These are phyloP conservation scores for Colletotrichum sp. DNA, from an alignment of 2,329 filamentous ascomycete genomes.

Conservation along the genomic window DNA sequence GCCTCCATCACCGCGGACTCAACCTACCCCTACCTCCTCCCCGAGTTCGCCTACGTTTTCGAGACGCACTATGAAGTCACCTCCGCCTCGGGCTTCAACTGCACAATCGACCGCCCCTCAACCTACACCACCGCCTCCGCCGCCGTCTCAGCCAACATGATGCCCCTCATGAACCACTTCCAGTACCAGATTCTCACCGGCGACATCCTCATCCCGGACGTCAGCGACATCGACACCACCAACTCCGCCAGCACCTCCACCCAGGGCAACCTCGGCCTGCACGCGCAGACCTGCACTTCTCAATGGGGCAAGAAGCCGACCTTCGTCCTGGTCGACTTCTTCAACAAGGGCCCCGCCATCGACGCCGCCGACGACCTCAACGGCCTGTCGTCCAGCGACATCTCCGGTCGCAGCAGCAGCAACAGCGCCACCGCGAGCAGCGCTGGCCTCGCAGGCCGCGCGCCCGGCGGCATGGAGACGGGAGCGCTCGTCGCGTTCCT, in stretches of 20 bases:
- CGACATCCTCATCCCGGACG: slow-evolving; percentile 65
- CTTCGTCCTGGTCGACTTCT: slow-evolving; percentile 83
- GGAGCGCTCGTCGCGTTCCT: slow-evolving; percentile 50
- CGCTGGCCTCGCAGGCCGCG: slow-evolving; percentile 13
- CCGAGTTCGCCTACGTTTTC: slow-evolving; percentile 72
- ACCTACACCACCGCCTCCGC: slow-evolving; percentile 49
- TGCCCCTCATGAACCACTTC: slow-evolving; percentile 85
- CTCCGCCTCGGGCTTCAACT: slow-evolving; percentile 70
- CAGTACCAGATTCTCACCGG: slow-evolving; percentile 62
- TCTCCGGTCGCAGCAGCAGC: slow-evolving; percentile 37
- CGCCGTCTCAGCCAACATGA: slow-evolving; percentile 62
- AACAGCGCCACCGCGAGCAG: slow-evolving; percentile 22
- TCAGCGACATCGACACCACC: slow-evolving; percentile 64
- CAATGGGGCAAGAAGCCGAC: slow-evolving; percentile 70
- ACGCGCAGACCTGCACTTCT: slow-evolving; percentile 57
- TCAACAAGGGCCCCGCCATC: slow-evolving; percentile 73
- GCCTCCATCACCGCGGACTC: slow-evolving; percentile 53
- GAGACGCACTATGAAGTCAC: slow-evolving; percentile 75
- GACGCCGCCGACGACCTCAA: slow-evolving; percentile 74
- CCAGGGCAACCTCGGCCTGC: slow-evolving; percentile 58
- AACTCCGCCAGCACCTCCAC: slow-evolving; percentile 64
- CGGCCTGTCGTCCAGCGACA: slow-evolving; percentile 40
- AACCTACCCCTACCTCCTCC: slow-evolving; percentile 61
- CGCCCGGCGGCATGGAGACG: slow-evolving; percentile 28
- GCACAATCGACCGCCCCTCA: slow-evolving; percentile 70